Base-by-base conservation (phyloP, 768 basidiomycete species). In the Boletus tomentosulus region DNA sequence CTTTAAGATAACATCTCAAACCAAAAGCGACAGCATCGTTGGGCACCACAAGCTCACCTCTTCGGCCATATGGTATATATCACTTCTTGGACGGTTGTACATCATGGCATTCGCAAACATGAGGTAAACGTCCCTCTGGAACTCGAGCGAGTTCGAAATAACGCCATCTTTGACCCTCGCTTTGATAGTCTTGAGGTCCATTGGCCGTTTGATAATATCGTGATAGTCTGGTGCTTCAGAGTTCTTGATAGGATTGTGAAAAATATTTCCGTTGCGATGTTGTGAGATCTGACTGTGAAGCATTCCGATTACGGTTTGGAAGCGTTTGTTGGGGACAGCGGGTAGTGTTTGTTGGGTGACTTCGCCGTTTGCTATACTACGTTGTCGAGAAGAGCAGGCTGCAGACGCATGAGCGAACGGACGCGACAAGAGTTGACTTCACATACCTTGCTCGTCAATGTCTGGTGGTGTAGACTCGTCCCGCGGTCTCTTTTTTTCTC, bases 41-140 rank as follows among this genome's bases (percentile, higher is more conserved):
- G 15, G 28, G 24, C 33, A 42, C 19, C 19, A 55, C 33, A 30
- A 52, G 41, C 87, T 71, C 65, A 94, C 93, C 76, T 94, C 91
- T 66, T 92, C 85, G 6, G 95, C 91, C 90, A 95, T 96, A 49
- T 76, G 78, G 57, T 86, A 84, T n/a, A 96, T 86, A 65, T 92
- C 89, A 15, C 87, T 89, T 4, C 83, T 84, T 1, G 91, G 88
- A 45, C 86, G 76, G 59, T 98, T 98, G 69, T 93, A 98, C 89
- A 98, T 92, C 84, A 96, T 87, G 5, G 96, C 91, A 68, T 98
- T 98, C 8, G 92, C 89, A 70, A 97, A 96, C 87, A 98, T 96
- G 57, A 97, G 76, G 65, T 84, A 87, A 10, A 95, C 81, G 62
- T 97, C 96, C 57, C 92, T 78, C 66, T 95, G 89, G 63, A 87